Percentiles rank a stretch among this genome's conserved stretches.
These are phyloP conservation scores for Boletellus ananas DNA, from an alignment of 768 basidiomycete genomes.

Conservation along the genomic window DNA sequence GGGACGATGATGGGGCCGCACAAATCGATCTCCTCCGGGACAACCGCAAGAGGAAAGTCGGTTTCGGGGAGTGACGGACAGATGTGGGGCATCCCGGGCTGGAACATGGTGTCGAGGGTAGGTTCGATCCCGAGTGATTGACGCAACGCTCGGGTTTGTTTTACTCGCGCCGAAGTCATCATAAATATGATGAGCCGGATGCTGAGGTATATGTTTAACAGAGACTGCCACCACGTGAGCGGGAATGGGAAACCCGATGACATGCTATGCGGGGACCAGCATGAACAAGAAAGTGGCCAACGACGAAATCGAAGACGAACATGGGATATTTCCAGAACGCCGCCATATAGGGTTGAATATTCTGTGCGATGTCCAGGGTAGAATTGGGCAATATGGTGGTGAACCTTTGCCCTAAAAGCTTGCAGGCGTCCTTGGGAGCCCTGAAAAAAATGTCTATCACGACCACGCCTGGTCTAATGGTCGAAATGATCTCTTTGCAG, in stretches of 20 bases:
- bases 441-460: not conserved
- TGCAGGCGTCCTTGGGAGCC: slow-evolving; percentile 4
- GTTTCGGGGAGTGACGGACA: slow-evolving; percentile 1
- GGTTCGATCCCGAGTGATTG: slow-evolving; percentile 1
- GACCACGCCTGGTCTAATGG: not conserved
- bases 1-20: slow-evolving; percentile 8
- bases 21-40: slow-evolving; percentile 4
- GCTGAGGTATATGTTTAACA: slow-evolving; percentile 6
- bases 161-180: not conserved
- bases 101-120: not conserved
- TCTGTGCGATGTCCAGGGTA: not conserved
- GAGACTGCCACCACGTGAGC: slow-evolving; percentile 14
- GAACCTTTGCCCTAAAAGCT: not conserved
- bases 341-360: not conserved
- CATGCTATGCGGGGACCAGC: not conserved
- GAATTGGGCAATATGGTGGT: not conserved
- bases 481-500: slow-evolving; percentile 1
- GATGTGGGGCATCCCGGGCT: not conserved
- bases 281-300: not conserved
- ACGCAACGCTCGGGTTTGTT: not conserved
- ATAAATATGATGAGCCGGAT: not conserved
- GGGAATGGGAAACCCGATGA: slow-evolving; percentile 11
- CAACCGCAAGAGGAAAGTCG: slow-evolving; percentile 1
- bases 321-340: slow-evolving; percentile 11
- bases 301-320: not conserved